Evolutionary conservation across 768 basidiomycete genomes (phyloP), one percentile per base, ranked within the genome.

Genomic region (Leucocoprinus sp.): DNA sequence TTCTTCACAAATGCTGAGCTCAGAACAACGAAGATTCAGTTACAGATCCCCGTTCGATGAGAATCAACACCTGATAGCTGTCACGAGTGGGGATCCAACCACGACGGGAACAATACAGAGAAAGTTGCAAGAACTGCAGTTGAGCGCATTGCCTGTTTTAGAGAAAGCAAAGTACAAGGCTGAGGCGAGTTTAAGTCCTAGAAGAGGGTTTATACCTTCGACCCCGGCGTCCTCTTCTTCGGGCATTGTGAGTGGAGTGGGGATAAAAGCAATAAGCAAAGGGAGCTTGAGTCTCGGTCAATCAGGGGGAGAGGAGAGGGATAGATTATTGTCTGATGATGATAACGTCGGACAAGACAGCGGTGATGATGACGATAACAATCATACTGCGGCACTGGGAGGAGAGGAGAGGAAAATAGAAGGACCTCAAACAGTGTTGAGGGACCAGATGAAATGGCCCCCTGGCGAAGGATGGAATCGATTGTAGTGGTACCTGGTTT

Each of bases 121-220:
- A 21, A 72, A 72, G 45, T 52, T 77, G 31, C 61, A 60, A 17
- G 59, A 51, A 9, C 55, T 73, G n/a, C 65, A 64, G 47, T 63
- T 66, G 37, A 50, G 33, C 64, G 9, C 70, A 12, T 14, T 76
- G 54, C 80, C 80, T 0, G 70, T 64, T 35, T 56, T 83, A 19
- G 81, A 84, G 46, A 73, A 74, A 23, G 82, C 78, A 19, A 63
- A 79, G 49, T 84, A 75, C 60, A 84, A 84, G 60, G 82, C 81
- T 0, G 82, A 84, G 58, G 83, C 82, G 15, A 82, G 81, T 14
- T 53, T 85, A 24, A 77, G 69, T 49, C 65, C 31, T 31, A 31
- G 65, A 53, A 66, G 80, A 3, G 83, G 82, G 31, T 84, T 72
- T 52, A 72, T 82, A 2, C 38, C 31, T 4, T n/a, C n/a, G n/a